phyloP scores from a whole-genome alignment of 2,329 filamentous ascomycete genomes.

The Rhinocladiella mackenziei region DNA sequence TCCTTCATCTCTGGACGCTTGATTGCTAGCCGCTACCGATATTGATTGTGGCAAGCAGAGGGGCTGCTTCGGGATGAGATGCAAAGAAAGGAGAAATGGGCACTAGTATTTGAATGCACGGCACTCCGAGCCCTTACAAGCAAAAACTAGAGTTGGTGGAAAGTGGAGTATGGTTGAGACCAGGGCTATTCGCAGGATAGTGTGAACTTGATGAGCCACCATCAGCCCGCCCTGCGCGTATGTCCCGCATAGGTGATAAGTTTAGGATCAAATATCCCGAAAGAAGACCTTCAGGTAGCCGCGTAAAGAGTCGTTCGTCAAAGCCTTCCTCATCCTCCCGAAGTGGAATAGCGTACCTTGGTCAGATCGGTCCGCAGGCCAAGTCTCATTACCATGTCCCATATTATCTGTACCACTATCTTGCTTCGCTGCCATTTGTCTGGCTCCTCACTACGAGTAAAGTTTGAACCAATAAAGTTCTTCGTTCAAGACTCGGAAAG shows the following conservation, averaged over 20 bases:
- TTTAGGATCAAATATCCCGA: neutral
- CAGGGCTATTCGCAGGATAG: neutral
- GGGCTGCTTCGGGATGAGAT: neutral
- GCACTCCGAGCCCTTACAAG: neutral
- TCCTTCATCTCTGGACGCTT: neutral
- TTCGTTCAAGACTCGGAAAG: neutral
- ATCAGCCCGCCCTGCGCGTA: neutral
- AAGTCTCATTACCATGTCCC: neutral
- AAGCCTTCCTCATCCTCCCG: neutral
- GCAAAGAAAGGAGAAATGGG: constrained; percentile 2
- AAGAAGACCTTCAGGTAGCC: neutral
- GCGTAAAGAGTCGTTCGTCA: neutral
- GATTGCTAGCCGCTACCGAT: neutral
- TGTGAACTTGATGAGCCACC: neutral
- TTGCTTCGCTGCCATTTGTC: neutral
- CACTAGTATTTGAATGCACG: neutral
- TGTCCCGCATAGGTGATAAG: neutral
- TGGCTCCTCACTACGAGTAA: neutral
- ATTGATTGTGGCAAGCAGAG: neutral
- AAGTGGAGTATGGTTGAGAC: neutral
- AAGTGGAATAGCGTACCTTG: constrained; percentile 1
- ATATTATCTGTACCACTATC: neutral
- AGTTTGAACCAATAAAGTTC: neutral
- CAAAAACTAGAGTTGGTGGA: neutral
- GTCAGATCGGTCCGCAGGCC: neutral